phyloP scores from a whole-genome alignment of 345 rosid genomes.

The Rhodamnia rubescens region DNA sequence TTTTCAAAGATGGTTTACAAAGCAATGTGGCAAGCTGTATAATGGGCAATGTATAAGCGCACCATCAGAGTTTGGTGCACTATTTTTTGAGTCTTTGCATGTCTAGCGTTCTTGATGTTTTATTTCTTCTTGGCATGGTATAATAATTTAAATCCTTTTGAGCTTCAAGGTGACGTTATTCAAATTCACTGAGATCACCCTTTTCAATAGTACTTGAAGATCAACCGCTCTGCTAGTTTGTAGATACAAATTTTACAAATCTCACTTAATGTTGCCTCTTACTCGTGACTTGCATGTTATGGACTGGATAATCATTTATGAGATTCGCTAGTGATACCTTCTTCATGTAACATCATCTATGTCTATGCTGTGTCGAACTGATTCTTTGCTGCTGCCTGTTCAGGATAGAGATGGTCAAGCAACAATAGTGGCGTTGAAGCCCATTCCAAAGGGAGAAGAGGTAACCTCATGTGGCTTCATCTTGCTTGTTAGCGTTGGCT shows the following conservation, averaged over 20 bases:
- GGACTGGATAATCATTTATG: background rate
- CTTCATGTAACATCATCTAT: background rate
- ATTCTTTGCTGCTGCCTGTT: background rate
- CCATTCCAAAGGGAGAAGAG: conserved; percentile 68
- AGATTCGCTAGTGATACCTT: background rate
- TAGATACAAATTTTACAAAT: background rate
- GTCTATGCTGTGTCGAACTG: background rate
- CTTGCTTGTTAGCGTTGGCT: background rate
- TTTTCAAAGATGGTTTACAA: background rate
- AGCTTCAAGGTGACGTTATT: background rate
- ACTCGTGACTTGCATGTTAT: background rate
- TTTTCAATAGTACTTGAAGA: background rate
- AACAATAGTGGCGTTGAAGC: conserved; percentile 45
- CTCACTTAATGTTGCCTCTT: background rate
- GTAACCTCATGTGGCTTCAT: conserved; percentile 9
- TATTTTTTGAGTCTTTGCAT: background rate
- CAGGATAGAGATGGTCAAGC: conserved; percentile 94
- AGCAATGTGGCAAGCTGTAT: background rate
- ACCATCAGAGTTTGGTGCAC: background rate
- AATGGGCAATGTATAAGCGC: background rate
- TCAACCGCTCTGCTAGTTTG: background rate
- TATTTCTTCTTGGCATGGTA: background rate
- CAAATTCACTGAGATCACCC: background rate
- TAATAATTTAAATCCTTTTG: background rate
- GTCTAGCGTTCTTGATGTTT: background rate